phyloP scores from a whole-genome alignment of 2,329 filamentous ascomycete genomes.

The Pestalotiopsis sp. region DNA sequence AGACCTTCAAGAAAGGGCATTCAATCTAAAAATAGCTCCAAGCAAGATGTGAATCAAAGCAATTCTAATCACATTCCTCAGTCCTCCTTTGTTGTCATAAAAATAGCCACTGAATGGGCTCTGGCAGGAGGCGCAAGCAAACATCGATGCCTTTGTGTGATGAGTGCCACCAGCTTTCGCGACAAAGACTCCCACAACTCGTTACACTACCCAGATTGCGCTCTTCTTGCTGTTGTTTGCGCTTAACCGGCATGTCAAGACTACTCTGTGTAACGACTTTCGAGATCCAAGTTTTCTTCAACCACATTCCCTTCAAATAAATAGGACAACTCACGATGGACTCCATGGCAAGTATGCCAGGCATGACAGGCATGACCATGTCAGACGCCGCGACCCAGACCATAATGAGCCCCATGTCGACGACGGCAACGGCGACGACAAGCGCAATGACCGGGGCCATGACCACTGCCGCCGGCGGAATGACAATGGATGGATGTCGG shows the following conservation, averaged over 20 bases:
- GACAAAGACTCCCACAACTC: background rate
- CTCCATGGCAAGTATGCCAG: constrained; percentile 7
- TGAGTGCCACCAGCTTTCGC: background rate
- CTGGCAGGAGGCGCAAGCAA: background rate
- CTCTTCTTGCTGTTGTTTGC: background rate
- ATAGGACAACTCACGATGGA: background rate
- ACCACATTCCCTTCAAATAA: background rate
- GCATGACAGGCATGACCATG: constrained; percentile 14
- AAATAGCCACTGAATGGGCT: background rate
- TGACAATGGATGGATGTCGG: constrained; percentile 11
- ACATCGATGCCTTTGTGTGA: constrained; percentile 1
- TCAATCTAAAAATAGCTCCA: background rate
- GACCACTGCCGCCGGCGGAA: background rate
- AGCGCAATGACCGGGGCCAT: background rate
- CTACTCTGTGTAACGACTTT: background rate
- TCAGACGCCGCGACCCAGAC: constrained; percentile 1
- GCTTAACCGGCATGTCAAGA: background rate
- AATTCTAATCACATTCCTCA: background rate
- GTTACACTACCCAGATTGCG: background rate
- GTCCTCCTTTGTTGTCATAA: constrained; percentile 1
- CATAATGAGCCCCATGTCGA: background rate
- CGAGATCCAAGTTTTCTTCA: background rate
- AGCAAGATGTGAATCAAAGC: background rate
- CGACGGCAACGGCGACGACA: background rate
- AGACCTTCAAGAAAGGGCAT: background rate